A percentile compares a stretch with the other conserved stretches of the same genome.
phyloP scores from a whole-genome alignment of 2,329 filamentous ascomycete species.

The Aspergillus brasiliensis region DNA sequence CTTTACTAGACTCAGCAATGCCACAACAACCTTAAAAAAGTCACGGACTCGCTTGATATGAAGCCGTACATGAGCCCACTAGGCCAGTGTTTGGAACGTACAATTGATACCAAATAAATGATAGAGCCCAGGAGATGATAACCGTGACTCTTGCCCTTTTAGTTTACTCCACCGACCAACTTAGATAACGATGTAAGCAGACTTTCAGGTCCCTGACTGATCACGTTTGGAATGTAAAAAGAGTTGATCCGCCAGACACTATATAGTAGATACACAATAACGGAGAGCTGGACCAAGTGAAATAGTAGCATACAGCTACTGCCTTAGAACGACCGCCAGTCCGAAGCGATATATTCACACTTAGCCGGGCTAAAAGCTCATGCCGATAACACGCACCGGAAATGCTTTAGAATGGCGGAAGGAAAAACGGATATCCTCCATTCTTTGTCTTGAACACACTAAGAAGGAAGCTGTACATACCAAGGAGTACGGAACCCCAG shows the following conservation, averaged over 20 bases:
- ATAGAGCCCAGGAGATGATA: too few relatives aligned
- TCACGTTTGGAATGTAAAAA: background rate
- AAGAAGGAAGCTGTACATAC: conserved; percentile 90
- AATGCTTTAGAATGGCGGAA: conserved; percentile 74
- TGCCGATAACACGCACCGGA: background rate
- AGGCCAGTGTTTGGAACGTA: too few relatives aligned
- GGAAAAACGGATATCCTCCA: conserved; percentile 86
- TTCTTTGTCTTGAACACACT: conserved; percentile 96
- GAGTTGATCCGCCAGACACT: background rate
- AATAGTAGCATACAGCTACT: background rate
- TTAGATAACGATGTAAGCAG: too few relatives aligned
- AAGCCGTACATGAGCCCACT: too few relatives aligned
- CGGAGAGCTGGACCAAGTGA: background rate
- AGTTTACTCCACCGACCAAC: too few relatives aligned
- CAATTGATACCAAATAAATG: too few relatives aligned
- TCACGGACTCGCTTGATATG: too few relatives aligned
- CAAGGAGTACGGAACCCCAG: conserved; percentile 75
- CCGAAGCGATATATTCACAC: background rate
- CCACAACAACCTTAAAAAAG: too few relatives aligned
- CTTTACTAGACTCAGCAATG: too few relatives aligned
- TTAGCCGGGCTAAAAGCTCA: background rate
- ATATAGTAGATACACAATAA: background rate
- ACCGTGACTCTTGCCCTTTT: too few relatives aligned
- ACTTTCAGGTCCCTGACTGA: background rate
- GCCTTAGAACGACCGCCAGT: background rate